Conservation (phyloP, 176 grass and related monocot species). For the Tuctoria greenei region DNA sequence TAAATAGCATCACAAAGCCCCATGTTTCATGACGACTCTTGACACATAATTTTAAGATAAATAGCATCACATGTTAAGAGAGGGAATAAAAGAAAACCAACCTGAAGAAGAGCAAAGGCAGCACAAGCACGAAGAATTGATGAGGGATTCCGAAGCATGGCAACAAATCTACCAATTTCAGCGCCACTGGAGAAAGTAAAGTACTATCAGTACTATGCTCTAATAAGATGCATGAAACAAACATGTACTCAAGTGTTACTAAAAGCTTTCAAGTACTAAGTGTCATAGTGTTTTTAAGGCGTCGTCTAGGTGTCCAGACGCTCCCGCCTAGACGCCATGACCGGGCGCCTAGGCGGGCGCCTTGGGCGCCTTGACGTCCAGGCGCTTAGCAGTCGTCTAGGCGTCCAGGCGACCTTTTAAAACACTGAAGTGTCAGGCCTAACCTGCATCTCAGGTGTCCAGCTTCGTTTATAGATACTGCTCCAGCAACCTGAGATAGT, state of each 20-base stretch:
- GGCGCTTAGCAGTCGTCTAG: too few species aligned
- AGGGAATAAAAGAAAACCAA: constrained; percentile 39
- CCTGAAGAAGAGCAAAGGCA: constrained; percentile 99
- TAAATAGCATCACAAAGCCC: too few species aligned
- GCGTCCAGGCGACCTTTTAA: too few species aligned
- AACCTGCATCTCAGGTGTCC: constrained; percentile 99
- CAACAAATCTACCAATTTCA: constrained; percentile 92
- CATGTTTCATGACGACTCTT: neutral
- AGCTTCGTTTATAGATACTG: constrained; percentile 91
- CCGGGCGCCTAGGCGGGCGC: too few species aligned
- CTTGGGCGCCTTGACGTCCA: too few species aligned
- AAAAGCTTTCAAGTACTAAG: neutral
- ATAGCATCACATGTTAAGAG: constrained; percentile 16
- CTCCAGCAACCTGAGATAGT: constrained; percentile 74
- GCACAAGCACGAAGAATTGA: constrained; percentile 90
- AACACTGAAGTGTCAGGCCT: constrained; percentile 35
- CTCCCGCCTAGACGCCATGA: too few species aligned
- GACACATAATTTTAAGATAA: constrained; percentile 1
- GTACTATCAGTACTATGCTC: constrained; percentile 31
- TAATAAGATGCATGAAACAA: constrained; percentile 28
- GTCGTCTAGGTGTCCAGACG: too few species aligned
- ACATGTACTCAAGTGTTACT: neutral
- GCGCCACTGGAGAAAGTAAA: constrained; percentile 59
- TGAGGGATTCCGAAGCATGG: constrained; percentile 88
- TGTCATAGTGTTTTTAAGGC: too few species aligned